These are phyloP conservation scores for Tricholoma sp. DNA, from an alignment of 768 basidiomycete species.

Conservation along the genomic window DNA sequence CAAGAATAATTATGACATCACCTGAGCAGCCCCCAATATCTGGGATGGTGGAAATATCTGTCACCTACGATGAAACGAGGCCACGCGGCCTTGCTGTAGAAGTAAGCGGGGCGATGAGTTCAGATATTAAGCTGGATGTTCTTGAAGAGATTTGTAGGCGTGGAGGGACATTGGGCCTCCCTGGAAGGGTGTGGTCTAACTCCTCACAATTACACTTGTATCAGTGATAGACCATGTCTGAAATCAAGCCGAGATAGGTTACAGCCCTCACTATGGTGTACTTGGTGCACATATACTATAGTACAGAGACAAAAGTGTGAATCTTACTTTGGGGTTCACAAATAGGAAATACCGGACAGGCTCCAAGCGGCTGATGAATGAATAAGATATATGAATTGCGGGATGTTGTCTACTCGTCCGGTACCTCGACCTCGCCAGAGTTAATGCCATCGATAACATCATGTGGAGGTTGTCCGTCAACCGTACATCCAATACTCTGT, in stretches of 20 bases:
- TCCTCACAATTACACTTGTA: not conserved
- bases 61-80: conserved; percentile 53
- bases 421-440: conserved; percentile 80
- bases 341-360: conserved; percentile 18
- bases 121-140: conserved; percentile 45
- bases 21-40: conserved; percentile 62
- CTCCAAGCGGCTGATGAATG: not conserved
- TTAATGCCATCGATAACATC: conserved; percentile 88
- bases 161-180: conserved; percentile 64
- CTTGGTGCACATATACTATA: too few relatives aligned
- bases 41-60: conserved; percentile 60
- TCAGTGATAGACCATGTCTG: too few relatives aligned
- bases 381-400: conserved; percentile 10
- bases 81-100: conserved; percentile 55
- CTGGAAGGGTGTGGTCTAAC: conserved; percentile 62
- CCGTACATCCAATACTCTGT: conserved; percentile 94
- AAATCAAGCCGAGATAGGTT: too few relatives aligned
- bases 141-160: conserved; percentile 71
- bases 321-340: not conserved
- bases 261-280: too few relatives aligned
- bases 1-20: conserved; percentile 59
- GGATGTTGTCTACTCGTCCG: conserved; percentile 53
- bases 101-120: conserved; percentile 53
- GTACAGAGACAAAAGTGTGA: not conserved
- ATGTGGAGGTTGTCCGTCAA: conserved; percentile 90